A percentile compares a stretch with the other conserved stretches of the same genome.
These are phyloP conservation scores for Chionographis japonica DNA, from an alignment of 106 monocot species.

Conservation along the genomic window DNA sequence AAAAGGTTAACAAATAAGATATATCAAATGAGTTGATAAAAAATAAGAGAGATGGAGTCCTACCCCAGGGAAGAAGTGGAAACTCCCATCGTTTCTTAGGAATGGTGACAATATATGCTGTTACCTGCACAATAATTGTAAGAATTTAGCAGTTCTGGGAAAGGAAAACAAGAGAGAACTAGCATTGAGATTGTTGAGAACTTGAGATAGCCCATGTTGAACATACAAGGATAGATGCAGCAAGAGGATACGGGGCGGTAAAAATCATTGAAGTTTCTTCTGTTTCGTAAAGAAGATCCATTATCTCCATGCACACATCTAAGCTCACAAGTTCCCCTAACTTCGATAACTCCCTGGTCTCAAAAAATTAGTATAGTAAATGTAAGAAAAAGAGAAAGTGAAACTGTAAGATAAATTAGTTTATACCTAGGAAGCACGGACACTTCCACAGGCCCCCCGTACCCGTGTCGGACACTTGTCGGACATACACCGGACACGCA, in stretches of 20 bases:
- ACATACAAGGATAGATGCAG: slow-evolving; percentile 60
- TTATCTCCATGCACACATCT: slow-evolving; percentile 78
- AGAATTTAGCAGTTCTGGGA: not conserved
- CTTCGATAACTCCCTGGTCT: slow-evolving; percentile 63
- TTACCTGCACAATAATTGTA: slow-evolving; percentile 39
- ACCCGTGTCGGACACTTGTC: no score
- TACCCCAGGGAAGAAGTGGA: slow-evolving; percentile 95
- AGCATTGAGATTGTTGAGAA: not conserved
- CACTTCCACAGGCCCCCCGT: no score
- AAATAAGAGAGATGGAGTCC: not conserved
- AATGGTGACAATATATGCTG: slow-evolving; percentile 65
- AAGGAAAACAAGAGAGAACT: not conserved
- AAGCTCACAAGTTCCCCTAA: slow-evolving; percentile 55
- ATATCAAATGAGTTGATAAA: no score
- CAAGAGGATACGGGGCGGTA: slow-evolving; percentile 33
- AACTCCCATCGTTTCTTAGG: slow-evolving; percentile 73
- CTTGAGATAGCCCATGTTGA: no score
- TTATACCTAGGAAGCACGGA: no score
- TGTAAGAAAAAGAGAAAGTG: not conserved
- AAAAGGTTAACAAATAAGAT: no score
- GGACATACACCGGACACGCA: no score
- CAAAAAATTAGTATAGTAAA: not conserved
- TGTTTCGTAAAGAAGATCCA: slow-evolving; percentile 89
- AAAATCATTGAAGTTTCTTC: slow-evolving; percentile 44
- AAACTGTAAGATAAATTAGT: not conserved